A percentile compares a stretch with the other conserved stretches of the same genome.
Evolutionary conservation across 2,329 filamentous ascomycete genomes (phyloP).

Genomic region (Colletotrichum horii): DNA sequence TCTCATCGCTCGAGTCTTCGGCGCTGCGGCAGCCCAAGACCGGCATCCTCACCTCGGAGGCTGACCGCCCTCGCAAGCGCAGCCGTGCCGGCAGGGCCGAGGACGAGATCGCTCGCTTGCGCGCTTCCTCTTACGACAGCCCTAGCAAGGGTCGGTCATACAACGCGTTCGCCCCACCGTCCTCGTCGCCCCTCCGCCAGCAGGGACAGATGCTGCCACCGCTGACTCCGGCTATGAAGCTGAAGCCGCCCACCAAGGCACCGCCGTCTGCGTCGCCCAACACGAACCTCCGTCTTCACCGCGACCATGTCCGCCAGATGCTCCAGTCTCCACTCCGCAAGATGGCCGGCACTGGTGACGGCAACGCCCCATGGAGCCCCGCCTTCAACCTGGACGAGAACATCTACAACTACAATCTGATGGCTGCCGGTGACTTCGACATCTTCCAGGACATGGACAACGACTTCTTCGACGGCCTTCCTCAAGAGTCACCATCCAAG

Average conservation of each 20-base stretch:
- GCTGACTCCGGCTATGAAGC: slow-evolving; percentile 82
- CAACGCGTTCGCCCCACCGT: slow-evolving; percentile 56
- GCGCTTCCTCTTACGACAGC: slow-evolving; percentile 92
- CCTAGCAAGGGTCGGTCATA: slow-evolving; percentile 73
- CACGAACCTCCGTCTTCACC: slow-evolving; percentile 88
- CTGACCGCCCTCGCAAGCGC: slow-evolving; percentile 80
- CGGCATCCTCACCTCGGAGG: slow-evolving; percentile 76
- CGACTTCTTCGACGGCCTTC: slow-evolving; percentile 30
- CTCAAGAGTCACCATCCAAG: slow-evolving; percentile 71
- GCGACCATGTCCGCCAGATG: slow-evolving; percentile 80
- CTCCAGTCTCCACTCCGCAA: slow-evolving; percentile 74
- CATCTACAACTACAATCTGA: slow-evolving; percentile 50
- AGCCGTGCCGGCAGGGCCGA: slow-evolving; percentile 68
- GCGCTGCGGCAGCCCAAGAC: slow-evolving; percentile 72
- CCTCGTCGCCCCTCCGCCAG: slow-evolving; percentile 72
- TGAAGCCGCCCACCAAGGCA: slow-evolving; percentile 65
- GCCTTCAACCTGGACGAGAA: slow-evolving; percentile 69
- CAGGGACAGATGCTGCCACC: slow-evolving; percentile 73
- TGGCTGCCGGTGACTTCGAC: slow-evolving; percentile 62
- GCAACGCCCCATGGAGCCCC: slow-evolving; percentile 65
- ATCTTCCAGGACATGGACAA: slow-evolving; percentile 60
- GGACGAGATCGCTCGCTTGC: slow-evolving; percentile 91
- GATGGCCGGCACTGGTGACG: slow-evolving; percentile 50
- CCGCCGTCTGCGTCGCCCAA: slow-evolving; percentile 88
- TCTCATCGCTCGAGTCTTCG: slow-evolving; percentile 94